Percentiles rank a stretch among this genome's conserved stretches.
phyloP scores from a whole-genome alignment of 768 basidiomycete genomes.

The Auricularia auricula-judae region DNA sequence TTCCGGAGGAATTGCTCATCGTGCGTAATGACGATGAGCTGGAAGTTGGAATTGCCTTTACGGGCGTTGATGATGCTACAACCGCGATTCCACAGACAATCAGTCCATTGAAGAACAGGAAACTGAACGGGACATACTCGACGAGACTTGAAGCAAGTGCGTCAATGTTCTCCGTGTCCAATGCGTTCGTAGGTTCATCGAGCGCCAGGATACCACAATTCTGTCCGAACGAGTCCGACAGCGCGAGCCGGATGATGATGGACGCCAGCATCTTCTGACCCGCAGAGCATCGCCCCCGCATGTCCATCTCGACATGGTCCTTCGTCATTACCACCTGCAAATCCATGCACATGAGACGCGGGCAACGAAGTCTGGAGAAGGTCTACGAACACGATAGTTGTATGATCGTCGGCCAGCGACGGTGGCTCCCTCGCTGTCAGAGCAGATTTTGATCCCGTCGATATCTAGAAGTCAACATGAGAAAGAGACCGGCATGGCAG shows the following conservation, averaged over 20 bases:
- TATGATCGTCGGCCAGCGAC: conserved; percentile 82
- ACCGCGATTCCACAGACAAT: not conserved
- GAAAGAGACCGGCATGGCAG: not conserved
- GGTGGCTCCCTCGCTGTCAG: conserved; percentile 73
- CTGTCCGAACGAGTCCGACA: conserved; percentile 95
- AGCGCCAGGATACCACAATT: conserved; percentile 96
- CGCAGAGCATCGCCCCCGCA: conserved; percentile 96
- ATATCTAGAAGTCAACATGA: conserved; percentile 55
- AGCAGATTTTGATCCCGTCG: conserved; percentile 91
- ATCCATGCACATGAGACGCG: conserved; percentile 2
- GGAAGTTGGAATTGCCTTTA: conserved; percentile 82
- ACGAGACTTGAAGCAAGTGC: conserved; percentile 85
- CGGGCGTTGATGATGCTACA: conserved; percentile 88
- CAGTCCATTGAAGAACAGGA: not conserved
- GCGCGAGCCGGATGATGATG: conserved; percentile 92
- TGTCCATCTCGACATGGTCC: conserved; percentile 98
- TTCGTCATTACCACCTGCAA: conserved; percentile 95
- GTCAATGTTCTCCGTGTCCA: conserved; percentile 93
- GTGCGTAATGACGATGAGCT: conserved; percentile 93
- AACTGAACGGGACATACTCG: conserved; percentile 47
- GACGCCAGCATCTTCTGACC: conserved; percentile 98
- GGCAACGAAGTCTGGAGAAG: conserved; percentile 1
- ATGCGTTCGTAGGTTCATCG: conserved; percentile 96
- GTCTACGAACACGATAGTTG: conserved; percentile 75
- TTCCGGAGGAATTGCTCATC: conserved; percentile 91